Conservation (phyloP, 139 green algal genomes). For the Ettlia oleoabundans region DNA sequence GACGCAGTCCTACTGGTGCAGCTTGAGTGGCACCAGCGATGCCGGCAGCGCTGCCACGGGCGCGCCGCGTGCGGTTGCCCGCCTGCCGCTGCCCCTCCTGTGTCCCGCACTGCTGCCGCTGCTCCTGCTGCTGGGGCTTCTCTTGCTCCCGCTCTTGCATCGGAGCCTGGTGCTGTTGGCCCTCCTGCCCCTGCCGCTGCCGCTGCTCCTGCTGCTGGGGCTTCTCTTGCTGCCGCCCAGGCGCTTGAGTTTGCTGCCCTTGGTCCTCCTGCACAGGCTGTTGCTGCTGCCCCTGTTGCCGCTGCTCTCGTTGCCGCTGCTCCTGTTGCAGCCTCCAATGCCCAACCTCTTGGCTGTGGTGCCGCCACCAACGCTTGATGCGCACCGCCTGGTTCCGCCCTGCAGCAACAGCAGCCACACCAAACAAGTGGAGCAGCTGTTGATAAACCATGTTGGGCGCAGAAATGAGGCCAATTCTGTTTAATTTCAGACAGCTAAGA, state of each 20-base stretch:
- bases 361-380: slow-evolving; percentile 37
- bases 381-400: slow-evolving; percentile 19
- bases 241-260: neutral
- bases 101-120: too few relatives aligned
- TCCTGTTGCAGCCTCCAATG: neutral
- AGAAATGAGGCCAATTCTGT: too few relatives aligned
- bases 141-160: neutral
- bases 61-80: too few relatives aligned
- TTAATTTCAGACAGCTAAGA: too few relatives aligned
- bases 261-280: neutral
- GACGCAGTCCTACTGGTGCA: too few relatives aligned
- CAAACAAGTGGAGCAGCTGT: neutral
- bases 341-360: neutral
- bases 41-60: too few relatives aligned
- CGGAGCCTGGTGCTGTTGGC: neutral
- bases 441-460: too few relatives aligned
- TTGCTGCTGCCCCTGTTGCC: neutral
- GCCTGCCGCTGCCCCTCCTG: too few relatives aligned
- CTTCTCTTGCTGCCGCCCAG: neutral
- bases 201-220: neutral
- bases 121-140: too few relatives aligned
- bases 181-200: neutral
- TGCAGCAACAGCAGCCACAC: neutral
- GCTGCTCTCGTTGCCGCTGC: too few relatives aligned
- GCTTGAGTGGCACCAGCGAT: too few relatives aligned